Base-by-base conservation (phyloP, 2,329 filamentous ascomycete genomes). In the Colletotrichum salicis region DNA sequence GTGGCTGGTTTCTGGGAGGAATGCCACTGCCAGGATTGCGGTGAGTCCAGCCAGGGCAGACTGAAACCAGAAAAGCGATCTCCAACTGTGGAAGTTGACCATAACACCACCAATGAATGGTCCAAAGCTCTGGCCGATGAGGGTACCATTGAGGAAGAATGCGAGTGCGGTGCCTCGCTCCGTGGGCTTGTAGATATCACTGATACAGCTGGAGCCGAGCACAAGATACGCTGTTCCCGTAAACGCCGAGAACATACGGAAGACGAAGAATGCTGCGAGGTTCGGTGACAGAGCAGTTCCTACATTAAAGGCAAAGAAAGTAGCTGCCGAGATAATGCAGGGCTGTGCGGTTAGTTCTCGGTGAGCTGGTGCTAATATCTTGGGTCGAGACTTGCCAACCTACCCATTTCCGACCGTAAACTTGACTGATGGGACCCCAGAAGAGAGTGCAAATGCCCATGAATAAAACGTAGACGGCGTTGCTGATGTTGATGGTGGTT, bases 61-160 rank as follows among this genome's bases (percentile, higher is more conserved):
- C 74, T 93, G 90, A 1, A 94, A 83, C 89, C 91, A 93, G 81
- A 93, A 93, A 70, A 94, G 91, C 48, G 88, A 87, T 33, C 91
- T 84, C 92, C 92, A 94, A n/a, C 84, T 86, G 8, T 85, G 82
- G 80, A 88, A 93, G 0, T 90, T 93, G 31, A 93, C 90, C 56
- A 94, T 91, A 22, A 93, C 89, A 33, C 91, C 92, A 70, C 91
- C 87, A n/a, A 93, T 84, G 74, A 93, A 90, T 1, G 87, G 86
- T 0, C 91, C 90, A 70, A 91, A 81, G 1, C 87, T 88, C 7
- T 91, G 91, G 0, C 91, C 91, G 55, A 93, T 88, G 0, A 93
- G 83, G 0, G 90, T 92, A 0, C 91, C 91, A 0, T 85, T 87
- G 24, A 92, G 79, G 76, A 93, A 92, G 89, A 90, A 93, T 2